Base-by-base conservation (phyloP, 441 rosid genomes). In the Hura crepitans region DNA sequence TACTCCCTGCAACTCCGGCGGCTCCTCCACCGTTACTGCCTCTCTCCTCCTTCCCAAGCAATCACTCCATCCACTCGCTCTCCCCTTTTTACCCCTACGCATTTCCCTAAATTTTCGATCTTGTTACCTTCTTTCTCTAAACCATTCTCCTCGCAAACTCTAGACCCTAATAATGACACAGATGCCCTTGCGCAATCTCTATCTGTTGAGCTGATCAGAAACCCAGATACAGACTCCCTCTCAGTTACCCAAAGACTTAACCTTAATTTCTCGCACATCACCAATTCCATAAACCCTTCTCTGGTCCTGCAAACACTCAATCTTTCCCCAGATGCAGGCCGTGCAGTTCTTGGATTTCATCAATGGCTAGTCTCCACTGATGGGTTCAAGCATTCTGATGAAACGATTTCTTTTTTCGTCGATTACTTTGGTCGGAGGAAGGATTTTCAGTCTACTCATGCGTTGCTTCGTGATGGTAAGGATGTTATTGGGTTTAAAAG, bases 391-490 rank as follows among this genome's bases (percentile, higher is more conserved):
- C 93, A 82, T 61, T 73, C 84, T 8, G 99, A 95, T 47, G 95
- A 95, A 71, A 84, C 96, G 1, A 49, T 86, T n/a, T 86, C 97
- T 22, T 78, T 68, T 57, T 92, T 95, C 51, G 63, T 86, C 13
- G 96, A 95, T 73, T 92, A 86, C 81, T 83, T 92, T 12, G 99
- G 99, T 27, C 82, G 95, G 65, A 82, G 96, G 64, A 92, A 82
- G 71, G 98, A 95, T 83, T 89, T 95, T 85, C 87, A 89, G 77
- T 90, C 92, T 9, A 79, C 82, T 67, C 85, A 80, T 37, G 93
- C 88, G 37, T n/a, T 95, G 27, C 82, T 92, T 42, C 49, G 79
- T 17, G 78, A 75, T 8, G 81, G 80, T 75, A 89, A 79, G 68
- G 81, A 75, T 63, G 74, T 92, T 37, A 68, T 72, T 18, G 95